Evolutionary conservation across 805 yeast genomes (phyloP), one percentile per base, ranked within the genome.

Genomic region (Priceomyces haplophilus): DNA sequence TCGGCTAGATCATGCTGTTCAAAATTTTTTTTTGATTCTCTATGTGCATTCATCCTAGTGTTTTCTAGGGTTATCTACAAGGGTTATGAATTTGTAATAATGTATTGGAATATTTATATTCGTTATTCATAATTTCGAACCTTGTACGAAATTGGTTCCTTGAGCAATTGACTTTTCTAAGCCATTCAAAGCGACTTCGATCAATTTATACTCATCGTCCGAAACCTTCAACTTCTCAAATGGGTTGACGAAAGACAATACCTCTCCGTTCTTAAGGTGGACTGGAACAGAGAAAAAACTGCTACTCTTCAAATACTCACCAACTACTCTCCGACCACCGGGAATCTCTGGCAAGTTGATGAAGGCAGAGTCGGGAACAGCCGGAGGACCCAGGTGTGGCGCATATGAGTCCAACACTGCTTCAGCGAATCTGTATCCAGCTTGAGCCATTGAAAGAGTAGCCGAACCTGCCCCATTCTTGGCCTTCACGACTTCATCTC

Each of bases 401-500:
- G 50, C 40, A 37, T 56, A 45, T 2, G 75, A 70, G 49, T 57
- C 57, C 53, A 70, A 59, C 45, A 70, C 65, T 53, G 72, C 59
- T 49, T 79, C 82, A 23, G 89, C 85, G 62, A 88, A 85, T 53
- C 83, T 77, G 73, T 78, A 87, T 27, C 95, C 97, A 27, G 97
- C 96, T 56, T 82, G 85, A 7, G 97, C 97, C 97, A 90, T 91
- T 23, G 96, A 86, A 52, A 90, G 75, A 29, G 98, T 90, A 44
- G 97, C 97, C 38, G 96, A 87, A 32, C 97, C 97, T 40, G 83
- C 83, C 50, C 97, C 97, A 56, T 87, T 84, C 73, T 90, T 90
- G 43, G 97, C 97, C 71, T 85, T 75, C 50, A 90, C 98, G 37
- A 90, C 96, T 68, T 91, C 97, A 63, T 90, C 98, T 61, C 98